These are phyloP conservation scores for Apiospora phragmitis DNA, from an alignment of 2,329 filamentous ascomycete genomes.

Conservation along the genomic window DNA sequence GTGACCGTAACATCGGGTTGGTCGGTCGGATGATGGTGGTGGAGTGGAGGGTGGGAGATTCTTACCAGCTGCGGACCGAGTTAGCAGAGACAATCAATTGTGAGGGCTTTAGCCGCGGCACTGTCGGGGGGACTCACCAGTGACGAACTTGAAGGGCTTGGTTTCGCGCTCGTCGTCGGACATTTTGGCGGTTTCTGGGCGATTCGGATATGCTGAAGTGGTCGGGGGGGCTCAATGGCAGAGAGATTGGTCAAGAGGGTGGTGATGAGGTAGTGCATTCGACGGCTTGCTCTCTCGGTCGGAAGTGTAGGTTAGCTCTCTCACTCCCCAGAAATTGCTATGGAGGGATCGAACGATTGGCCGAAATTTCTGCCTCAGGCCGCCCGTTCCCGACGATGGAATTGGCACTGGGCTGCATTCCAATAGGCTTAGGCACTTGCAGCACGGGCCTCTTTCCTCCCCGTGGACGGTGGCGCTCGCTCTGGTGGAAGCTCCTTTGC, in stretches of 20 bases:
- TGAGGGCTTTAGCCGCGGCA: constrained; percentile 35
- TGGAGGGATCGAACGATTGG: constrained; percentile 4
- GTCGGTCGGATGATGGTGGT: background rate
- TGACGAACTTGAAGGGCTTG: constrained; percentile 99
- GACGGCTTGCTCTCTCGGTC: constrained; percentile 2
- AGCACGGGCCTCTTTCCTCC: background rate
- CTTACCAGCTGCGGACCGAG: constrained; percentile 16
- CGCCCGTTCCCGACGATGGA: background rate
- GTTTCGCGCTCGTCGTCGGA: constrained; percentile 85
- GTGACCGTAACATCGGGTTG: background rate
- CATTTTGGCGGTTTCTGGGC: constrained; percentile 67
- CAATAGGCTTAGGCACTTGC: background rate
- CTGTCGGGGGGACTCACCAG: constrained; percentile 66
- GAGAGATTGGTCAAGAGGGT: constrained; percentile 25
- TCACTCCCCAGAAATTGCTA: constrained; percentile 13
- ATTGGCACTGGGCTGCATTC: background rate
- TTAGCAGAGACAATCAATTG: constrained; percentile 32
- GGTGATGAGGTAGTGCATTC: constrained; percentile 36
- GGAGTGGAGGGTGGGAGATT: constrained; percentile 7
- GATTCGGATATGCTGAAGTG: constrained; percentile 28
- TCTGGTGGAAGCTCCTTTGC: background rate
- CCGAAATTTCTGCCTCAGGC: constrained; percentile 4
- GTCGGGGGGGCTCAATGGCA: constrained; percentile 35
- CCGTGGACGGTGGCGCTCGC: background rate
- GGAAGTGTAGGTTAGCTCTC: constrained; percentile 7